A percentile compares a stretch with the other conserved stretches of the same genome.
These are phyloP conservation scores for Fusarium sororula DNA, from an alignment of 2,329 filamentous ascomycete genomes.

Conservation along the genomic window DNA sequence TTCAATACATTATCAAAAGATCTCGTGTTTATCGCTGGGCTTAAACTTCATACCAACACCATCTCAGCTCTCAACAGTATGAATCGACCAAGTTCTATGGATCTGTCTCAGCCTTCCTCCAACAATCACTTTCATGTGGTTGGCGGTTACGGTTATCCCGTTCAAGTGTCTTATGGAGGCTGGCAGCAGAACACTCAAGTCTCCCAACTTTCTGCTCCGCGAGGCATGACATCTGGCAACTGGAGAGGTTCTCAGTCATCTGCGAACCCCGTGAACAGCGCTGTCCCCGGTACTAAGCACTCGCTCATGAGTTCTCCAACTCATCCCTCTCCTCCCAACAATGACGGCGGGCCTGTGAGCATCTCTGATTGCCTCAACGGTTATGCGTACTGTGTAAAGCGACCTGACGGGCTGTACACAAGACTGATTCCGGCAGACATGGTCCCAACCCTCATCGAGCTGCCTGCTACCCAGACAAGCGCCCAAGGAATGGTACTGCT, in stretches of 20 bases:
- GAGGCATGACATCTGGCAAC: conserved; percentile 33
- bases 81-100: conserved; percentile 5
- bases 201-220: conserved; percentile 26
- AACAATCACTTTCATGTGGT: conserved; percentile 1
- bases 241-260: conserved; percentile 30
- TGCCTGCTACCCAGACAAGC: conserved; percentile 53
- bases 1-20: neutral
- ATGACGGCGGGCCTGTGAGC: conserved; percentile 14
- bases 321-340: neutral
- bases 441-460: conserved; percentile 47
- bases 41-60: neutral
- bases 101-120: neutral
- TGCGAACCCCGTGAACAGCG: conserved; percentile 1
- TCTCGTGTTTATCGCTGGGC: neutral
- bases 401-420: conserved; percentile 25
- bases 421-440: conserved; percentile 34
- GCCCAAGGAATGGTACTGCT: conserved; percentile 58
- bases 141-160: neutral
- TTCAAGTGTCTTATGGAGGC: conserved; percentile 9
- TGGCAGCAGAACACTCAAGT: conserved; percentile 19
- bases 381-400: conserved; percentile 31
- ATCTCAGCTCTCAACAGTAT: neutral
- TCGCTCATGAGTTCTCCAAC: conserved; percentile 6
- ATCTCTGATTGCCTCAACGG: conserved; percentile 32
- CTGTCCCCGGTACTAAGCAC: conserved; percentile 16